phyloP scores from a whole-genome alignment of 129 eudicot species.

The Ambrosia artemisiifolia region DNA sequence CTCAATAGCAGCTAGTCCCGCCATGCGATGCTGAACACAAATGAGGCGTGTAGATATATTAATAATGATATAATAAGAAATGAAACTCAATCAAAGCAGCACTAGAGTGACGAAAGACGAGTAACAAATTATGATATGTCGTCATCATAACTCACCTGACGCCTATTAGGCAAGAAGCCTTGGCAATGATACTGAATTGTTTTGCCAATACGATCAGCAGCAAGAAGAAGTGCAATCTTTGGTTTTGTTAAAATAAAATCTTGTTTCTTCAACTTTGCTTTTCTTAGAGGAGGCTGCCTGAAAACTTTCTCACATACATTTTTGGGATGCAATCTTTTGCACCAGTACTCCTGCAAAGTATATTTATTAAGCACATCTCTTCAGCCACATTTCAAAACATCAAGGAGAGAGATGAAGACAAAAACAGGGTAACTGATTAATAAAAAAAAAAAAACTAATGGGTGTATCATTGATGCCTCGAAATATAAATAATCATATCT shows the following conservation, averaged over 20 bases:
- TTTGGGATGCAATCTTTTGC: constrained; percentile 94
- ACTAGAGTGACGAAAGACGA: not conserved
- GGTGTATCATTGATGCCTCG: not conserved
- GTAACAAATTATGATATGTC: not conserved
- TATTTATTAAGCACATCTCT: not conserved
- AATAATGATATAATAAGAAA: constrained; percentile 4
- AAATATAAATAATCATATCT: not conserved
- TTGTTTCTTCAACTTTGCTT: constrained; percentile 80
- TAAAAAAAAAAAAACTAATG: not conserved
- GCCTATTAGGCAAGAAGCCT: constrained; percentile 86
- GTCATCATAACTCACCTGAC: constrained; percentile 65
- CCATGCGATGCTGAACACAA: constrained; percentile 85
- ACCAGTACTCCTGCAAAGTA: constrained; percentile 84
- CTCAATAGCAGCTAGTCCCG: constrained; percentile 97
- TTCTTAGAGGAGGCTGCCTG: constrained; percentile 91
- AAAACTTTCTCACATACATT: constrained; percentile 94
- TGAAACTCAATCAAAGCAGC: not conserved
- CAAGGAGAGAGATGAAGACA: not conserved
- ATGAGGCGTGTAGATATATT: not conserved
- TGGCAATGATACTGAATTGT: constrained; percentile 79
- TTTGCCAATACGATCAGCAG: constrained; percentile 85
- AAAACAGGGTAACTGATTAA: constrained; percentile 4
- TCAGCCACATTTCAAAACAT: constrained; percentile 6
- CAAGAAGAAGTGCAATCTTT: constrained; percentile 62
- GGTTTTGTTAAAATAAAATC: constrained; percentile 77